Conservation (phyloP, 768 basidiomycete genomes). For the Nidularia pulvinata region DNA sequence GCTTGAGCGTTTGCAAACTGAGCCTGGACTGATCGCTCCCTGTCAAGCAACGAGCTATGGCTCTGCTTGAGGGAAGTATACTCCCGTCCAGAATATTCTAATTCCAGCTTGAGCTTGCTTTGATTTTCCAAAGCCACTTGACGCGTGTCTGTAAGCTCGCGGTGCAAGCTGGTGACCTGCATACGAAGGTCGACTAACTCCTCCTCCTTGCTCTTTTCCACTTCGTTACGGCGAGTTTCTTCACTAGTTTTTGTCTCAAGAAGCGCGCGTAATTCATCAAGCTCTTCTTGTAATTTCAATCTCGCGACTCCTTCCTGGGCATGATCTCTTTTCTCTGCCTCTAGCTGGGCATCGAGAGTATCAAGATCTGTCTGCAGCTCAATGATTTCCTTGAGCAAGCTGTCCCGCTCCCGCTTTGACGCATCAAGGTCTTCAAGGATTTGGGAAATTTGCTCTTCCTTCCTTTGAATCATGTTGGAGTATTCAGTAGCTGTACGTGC, state of each 20-base stretch:
- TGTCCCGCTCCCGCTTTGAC: constrained; percentile 53
- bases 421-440: constrained; percentile 53
- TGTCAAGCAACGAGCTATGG: constrained; percentile 64
- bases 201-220: constrained; percentile 83
- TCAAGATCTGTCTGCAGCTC: constrained; percentile 75
- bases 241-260: constrained; percentile 87
- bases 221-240: constrained; percentile 81
- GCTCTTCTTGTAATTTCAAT: constrained; percentile 72
- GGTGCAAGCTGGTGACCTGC: constrained; percentile 60
- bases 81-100: constrained; percentile 64
- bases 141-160: constrained; percentile 68
- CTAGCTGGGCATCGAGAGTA: constrained; percentile 60
- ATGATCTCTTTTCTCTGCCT: constrained; percentile 55
- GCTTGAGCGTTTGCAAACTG: constrained; percentile 48
- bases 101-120: constrained; percentile 74
- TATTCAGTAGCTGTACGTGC: constrained; percentile 78
- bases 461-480: constrained; percentile 72
- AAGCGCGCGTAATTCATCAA: constrained; percentile 83
- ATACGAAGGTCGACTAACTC: constrained; percentile 76
- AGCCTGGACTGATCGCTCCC: constrained; percentile 51
- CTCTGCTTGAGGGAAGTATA: constrained; percentile 57
- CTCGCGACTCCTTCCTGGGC: constrained; percentile 42
- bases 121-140: constrained; percentile 61
- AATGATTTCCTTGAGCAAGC: constrained; percentile 54
- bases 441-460: constrained; percentile 67